Evolutionary conservation across 257 asterid genomes (phyloP), one percentile per base, ranked within the genome.

Genomic region (Salvia rosmarinus): DNA sequence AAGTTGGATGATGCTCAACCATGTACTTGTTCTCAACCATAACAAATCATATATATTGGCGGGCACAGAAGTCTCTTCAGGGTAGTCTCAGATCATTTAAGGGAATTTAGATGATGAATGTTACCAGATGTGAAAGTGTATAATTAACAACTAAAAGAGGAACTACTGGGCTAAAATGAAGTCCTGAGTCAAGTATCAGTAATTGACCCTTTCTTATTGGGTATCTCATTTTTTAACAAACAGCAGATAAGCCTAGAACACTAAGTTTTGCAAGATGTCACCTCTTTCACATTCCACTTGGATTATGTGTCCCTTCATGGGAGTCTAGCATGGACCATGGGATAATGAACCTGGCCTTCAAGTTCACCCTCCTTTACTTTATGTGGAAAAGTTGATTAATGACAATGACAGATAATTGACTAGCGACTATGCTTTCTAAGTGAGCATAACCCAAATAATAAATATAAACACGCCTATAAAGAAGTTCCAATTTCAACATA

Each of bases 401-500:
- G 34, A 19, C 7, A 42, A 21, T 43, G 20, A 40, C 30, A 56
- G 10, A 60, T 28, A 66, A 51, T 47, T 50, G 39, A 56, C 39
- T 5, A 25, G 63, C 40, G n/a, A 69, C 13, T 52, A 17, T 23
- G 56, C 69, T 44, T 65, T 16, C 65, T 9, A 59, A 64, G 72
- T 57, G 63, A 25, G 59, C 37, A 66, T 62, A 35, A 46, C 35
- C 6, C 60, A 40, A 60, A 63, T n/a, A n/a, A 75, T 28, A 47
- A 14, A 67, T 12, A 52, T 7, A 73, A 62, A 55, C 4, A 51
- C 56, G 17, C 6, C 40, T 55, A 4, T 20, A 21, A 55, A 34
- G 17, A 39, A 55, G 6, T 23, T 60, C 16, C 57, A 74, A 64
- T 56, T 19, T 66, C 30, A 28, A 76, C 83, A 68, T 76, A 95